phyloP scores from a whole-genome alignment of 805 yeast species.

The Metschnikowia dekortorum region DNA sequence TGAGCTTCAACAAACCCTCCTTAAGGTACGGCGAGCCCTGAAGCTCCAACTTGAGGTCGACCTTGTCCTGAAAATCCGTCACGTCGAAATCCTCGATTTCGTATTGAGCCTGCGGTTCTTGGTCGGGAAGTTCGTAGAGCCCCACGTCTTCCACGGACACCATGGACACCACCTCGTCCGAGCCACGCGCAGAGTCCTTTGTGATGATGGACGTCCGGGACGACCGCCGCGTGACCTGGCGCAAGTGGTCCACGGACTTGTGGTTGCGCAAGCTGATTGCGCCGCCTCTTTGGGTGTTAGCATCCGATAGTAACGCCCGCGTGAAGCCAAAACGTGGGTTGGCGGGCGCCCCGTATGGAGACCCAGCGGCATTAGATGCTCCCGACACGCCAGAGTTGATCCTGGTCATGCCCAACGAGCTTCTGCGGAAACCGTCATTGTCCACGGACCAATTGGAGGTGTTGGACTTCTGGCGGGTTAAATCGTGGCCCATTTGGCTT shows the following conservation, averaged over 20 bases:
- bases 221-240: slow-evolving; percentile 26
- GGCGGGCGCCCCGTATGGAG: not conserved
- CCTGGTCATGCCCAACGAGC: slow-evolving; percentile 29
- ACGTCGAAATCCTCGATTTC: slow-evolving; percentile 36
- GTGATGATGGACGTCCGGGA: slow-evolving; percentile 34
- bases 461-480: slow-evolving; percentile 26
- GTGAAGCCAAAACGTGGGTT: slow-evolving; percentile 35
- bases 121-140: slow-evolving; percentile 11
- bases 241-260: slow-evolving; percentile 27
- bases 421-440: slow-evolving; percentile 19
- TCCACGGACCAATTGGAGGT: slow-evolving; percentile 38
- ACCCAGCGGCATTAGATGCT: slow-evolving; percentile 11
- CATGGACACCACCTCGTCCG: slow-evolving; percentile 30
- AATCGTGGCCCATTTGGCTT: slow-evolving; percentile 5
- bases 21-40: slow-evolving; percentile 76
- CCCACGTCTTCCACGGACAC: slow-evolving; percentile 35
- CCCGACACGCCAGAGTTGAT: slow-evolving; percentile 27
- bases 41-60: slow-evolving; percentile 58
- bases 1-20: slow-evolving; percentile 58
- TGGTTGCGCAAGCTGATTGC: slow-evolving; percentile 17
- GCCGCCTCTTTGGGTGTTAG: slow-evolving; percentile 18
- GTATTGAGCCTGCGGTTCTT: slow-evolving; percentile 15
- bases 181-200: slow-evolving; percentile 23
- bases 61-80: slow-evolving; percentile 42
- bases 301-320: slow-evolving; percentile 34